Evolutionary conservation across 495 filamentous ascomycete genomes (phyloP), one percentile per base, ranked within the genome.

Genomic region (Melanomma pulvis-pyrius): DNA sequence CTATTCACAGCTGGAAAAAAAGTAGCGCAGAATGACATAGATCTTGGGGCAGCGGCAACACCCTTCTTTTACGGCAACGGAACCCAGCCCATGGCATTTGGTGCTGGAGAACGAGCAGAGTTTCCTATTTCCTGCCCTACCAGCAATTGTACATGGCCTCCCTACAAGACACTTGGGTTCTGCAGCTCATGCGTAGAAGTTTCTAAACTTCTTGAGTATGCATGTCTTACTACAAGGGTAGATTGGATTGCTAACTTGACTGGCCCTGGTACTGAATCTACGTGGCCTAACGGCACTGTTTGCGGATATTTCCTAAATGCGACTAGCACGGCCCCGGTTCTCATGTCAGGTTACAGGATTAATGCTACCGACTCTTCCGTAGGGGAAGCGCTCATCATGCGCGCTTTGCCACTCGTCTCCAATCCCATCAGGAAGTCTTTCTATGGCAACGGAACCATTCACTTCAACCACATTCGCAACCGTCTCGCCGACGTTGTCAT

Each of bases 381-480:
- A 1, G 59, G 64, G 9, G 51, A 60, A 41, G 25, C 26, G 2
- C 59, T 71, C 0, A 2, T 59, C 1, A 60, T 46, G 46, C 63
- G 69, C 19, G 12, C 46, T 5, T 36, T 67, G 21, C 58, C 69
- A 0, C 62, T 70, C 7, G 12, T 41, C 8, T 57, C 48, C 17
- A 64, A 57, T 17, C 12, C 34, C 19, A 62, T 9, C 7, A 44
- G 55, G 28, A 11, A 24, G n/a, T 12, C 48, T 0, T 46, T 66
- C 0, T 67, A 12, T 59, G 65, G 61, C 17, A n/a, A n/a, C 8
- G 59, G 59, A 11, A 61, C 64, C 3, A 61, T 67, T 21, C 59
- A 68, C 11, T 67, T 69, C 56, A 63, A 60, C n/a, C 15, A 65
- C n/a, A 60, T 63, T 28, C 54, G 48, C 26, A 64, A 72, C 30